phyloP scores from a whole-genome alignment of 164 flowering plant genomes.

The Taxillus chinensis region DNA sequence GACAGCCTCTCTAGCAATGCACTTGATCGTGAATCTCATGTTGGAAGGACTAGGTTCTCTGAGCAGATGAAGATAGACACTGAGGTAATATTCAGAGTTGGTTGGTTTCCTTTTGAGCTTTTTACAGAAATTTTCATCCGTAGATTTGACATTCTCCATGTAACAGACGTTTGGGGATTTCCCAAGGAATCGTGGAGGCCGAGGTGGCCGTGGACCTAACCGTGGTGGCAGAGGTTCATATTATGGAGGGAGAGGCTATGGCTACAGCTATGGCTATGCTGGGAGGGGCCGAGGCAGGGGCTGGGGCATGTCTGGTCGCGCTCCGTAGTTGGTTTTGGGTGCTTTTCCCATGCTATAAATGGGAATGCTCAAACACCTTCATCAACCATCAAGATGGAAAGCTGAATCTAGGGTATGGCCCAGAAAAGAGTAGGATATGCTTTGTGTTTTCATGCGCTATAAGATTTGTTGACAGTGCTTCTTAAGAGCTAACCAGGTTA shows the following conservation, averaged over 20 bases:
- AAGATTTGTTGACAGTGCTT: background rate
- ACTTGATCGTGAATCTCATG: conserved; percentile 30
- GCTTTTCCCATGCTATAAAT: background rate
- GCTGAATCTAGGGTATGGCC: conserved; percentile 1
- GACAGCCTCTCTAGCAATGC: conserved; percentile 68
- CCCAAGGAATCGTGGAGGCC: conserved; percentile 51
- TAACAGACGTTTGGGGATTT: conserved; percentile 76
- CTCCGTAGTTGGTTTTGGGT: conserved; percentile 8
- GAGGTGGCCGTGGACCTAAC: conserved; percentile 62
- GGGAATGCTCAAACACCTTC: background rate
- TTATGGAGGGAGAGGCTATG: conserved; percentile 51
- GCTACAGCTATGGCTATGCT: conserved; percentile 40
- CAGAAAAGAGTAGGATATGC: background rate
- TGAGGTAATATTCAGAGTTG: conserved; percentile 35
- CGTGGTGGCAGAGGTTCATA: conserved; percentile 58
- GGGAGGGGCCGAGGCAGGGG: conserved; percentile 36
- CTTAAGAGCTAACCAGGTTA: background rate
- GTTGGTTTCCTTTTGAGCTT: background rate
- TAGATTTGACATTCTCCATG: background rate
- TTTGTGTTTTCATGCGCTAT: background rate
- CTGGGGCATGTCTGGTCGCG: conserved; percentile 9
- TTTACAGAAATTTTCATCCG: background rate
- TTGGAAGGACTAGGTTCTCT: conserved; percentile 54
- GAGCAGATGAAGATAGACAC: conserved; percentile 69
- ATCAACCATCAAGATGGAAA: background rate